phyloP scores from a whole-genome alignment of 164 flowering plant genomes.

The Magnolia kwangsiensis region DNA sequence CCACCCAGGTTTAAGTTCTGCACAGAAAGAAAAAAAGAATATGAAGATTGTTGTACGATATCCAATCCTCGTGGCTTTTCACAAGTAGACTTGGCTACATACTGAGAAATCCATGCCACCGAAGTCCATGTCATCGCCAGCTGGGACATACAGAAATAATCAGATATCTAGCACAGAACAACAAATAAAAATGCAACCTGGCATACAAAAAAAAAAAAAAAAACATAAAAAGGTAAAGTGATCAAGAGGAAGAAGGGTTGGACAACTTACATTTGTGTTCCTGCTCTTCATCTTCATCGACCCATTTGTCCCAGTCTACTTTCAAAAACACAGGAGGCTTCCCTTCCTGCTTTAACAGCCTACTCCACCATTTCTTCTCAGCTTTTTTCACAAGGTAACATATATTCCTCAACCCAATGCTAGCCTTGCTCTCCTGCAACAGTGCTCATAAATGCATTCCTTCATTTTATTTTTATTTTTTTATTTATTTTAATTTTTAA shows the following conservation, averaged over 20 bases:
- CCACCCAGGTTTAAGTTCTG: conserved; percentile 34
- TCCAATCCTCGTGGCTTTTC: neutral
- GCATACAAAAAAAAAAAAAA: neutral
- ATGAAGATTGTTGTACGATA: neutral
- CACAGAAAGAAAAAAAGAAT: neutral
- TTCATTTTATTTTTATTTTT: neutral
- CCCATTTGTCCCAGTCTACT: conserved; percentile 83
- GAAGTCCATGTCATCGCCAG: conserved; percentile 40
- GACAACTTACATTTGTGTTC: conserved; percentile 9
- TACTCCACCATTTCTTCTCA: conserved; percentile 73
- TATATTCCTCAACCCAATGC: conserved; percentile 46
- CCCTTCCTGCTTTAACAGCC: conserved; percentile 51
- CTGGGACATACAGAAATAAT: conserved; percentile 15
- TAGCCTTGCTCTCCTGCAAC: conserved; percentile 65
- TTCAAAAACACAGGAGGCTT: conserved; percentile 57
- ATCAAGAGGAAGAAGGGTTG: neutral
- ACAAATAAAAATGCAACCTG: neutral
- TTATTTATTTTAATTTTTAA: no score
- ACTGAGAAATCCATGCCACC: conserved; percentile 61
- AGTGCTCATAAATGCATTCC: neutral
- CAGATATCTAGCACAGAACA: neutral
- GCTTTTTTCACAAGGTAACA: conserved; percentile 57
- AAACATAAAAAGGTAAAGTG: no score
- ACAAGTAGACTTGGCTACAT: conserved; percentile 18
- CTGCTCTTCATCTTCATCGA: conserved; percentile 72